These are phyloP conservation scores for Sphaerobolus stellatus DNA, from an alignment of 1,284 basidiomycete genomes.

Conservation along the genomic window DNA sequence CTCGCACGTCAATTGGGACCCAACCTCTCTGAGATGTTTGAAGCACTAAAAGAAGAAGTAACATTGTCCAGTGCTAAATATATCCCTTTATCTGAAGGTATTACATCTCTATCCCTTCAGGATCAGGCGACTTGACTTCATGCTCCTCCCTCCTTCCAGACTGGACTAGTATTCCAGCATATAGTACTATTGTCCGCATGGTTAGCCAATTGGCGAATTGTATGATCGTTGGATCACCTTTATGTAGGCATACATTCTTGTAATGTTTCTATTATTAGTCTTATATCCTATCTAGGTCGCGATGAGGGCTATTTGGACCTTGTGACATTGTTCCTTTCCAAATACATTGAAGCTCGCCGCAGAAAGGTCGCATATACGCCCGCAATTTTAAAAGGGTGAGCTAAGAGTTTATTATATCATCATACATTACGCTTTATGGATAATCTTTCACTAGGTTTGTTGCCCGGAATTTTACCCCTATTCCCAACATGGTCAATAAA, in stretches of 20 bases:
- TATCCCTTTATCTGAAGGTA: conserved; percentile 22
- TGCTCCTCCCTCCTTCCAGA: conserved; percentile 25
- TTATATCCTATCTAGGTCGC: conserved; percentile 32
- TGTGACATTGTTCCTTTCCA: conserved; percentile 34
- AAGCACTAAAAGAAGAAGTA: conserved; percentile 28
- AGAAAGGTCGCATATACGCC: conserved; percentile 36
- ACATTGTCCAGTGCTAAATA: conserved; percentile 20
- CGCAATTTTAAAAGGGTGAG: conserved; percentile 39
- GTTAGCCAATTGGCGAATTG: conserved; percentile 41
- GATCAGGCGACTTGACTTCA: not conserved
- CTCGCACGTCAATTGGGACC: conserved; percentile 25
- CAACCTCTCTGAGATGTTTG: conserved; percentile 20
- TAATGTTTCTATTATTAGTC: not conserved
- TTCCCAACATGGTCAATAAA: conserved; percentile 17
- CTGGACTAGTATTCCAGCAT: conserved; percentile 37
- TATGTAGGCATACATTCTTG: conserved; percentile 31
- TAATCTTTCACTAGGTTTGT: not conserved
- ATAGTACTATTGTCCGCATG: conserved; percentile 37
- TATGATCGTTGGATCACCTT: conserved; percentile 40
- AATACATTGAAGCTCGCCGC: conserved; percentile 32
- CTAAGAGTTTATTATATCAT: not conserved
- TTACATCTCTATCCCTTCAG: not conserved
- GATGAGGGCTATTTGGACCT: conserved; percentile 39
- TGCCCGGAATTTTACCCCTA: not conserved
- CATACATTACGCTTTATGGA: conserved; percentile 3